These are phyloP conservation scores for Acorus calamus DNA, from an alignment of 106 monocot genomes.

Conservation along the genomic window DNA sequence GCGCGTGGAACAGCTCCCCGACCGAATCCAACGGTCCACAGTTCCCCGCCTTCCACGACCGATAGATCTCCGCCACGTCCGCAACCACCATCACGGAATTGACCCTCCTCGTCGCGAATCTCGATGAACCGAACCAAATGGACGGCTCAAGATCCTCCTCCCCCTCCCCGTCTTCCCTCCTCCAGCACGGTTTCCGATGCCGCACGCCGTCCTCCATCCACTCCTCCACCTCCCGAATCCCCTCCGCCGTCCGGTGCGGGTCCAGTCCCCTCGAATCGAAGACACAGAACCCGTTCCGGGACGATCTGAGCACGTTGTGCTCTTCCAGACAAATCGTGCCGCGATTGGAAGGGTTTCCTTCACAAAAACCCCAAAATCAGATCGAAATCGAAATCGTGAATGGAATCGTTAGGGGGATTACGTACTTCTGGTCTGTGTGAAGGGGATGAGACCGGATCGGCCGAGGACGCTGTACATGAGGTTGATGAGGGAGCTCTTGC, in stretches of 20 bases:
- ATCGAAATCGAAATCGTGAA: too few species aligned
- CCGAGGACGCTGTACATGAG: constrained; percentile 65
- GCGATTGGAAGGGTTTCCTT: constrained; percentile 3
- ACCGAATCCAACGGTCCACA: constrained; percentile 22
- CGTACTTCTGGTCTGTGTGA: constrained; percentile 17
- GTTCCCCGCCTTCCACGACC: constrained; percentile 23
- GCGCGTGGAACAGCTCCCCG: constrained; percentile 34
- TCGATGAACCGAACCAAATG: constrained; percentile 9
- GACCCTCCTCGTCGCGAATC: constrained; percentile 34
- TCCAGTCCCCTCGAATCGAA: constrained; percentile 60
- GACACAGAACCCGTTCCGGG: constrained; percentile 54
- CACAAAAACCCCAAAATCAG: too few species aligned
- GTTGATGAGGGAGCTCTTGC: constrained; percentile 53
- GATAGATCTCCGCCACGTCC: constrained; percentile 31
- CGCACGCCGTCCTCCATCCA: constrained; percentile 59
- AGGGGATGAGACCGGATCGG: constrained; percentile 45
- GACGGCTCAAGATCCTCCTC: constrained; percentile 45
- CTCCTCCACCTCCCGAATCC: constrained; percentile 34
- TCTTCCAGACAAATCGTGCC: constrained; percentile 46
- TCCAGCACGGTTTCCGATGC: constrained; percentile 39
- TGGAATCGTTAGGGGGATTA: not conserved
- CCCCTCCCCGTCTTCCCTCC: constrained; percentile 47
- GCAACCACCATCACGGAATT: constrained; percentile 41
- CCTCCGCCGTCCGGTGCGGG: constrained; percentile 10
- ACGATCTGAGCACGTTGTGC: constrained; percentile 57